Evolutionary conservation across 2,329 filamentous ascomycete genomes (phyloP).

Genomic region (Colletotrichum cordylinicola): DNA sequence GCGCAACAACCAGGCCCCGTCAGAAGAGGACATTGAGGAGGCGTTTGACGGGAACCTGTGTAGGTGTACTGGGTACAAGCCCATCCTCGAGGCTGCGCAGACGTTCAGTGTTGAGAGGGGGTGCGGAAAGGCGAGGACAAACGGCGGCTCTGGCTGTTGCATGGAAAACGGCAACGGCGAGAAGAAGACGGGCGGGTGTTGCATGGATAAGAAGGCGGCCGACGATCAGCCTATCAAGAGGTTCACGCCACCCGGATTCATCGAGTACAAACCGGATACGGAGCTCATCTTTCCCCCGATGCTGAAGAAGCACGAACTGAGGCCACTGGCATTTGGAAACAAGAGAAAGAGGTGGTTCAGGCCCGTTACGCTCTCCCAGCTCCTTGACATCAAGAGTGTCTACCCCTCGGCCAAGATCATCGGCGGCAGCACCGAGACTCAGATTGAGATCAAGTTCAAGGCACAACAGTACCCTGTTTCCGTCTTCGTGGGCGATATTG

Average conservation of each 20-base stretch:
- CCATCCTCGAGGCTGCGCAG: constrained; percentile 92
- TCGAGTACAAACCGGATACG: constrained; percentile 91
- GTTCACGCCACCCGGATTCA: constrained; percentile 89
- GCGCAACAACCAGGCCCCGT: constrained; percentile 80
- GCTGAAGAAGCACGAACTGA: constrained; percentile 82
- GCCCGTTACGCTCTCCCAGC: constrained; percentile 83
- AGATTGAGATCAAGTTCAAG: constrained; percentile 99
- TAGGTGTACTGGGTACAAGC: constrained; percentile 92
- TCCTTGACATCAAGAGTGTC: constrained; percentile 88
- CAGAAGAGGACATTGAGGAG: constrained; percentile 87
- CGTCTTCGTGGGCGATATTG: constrained; percentile 91
- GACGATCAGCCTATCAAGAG: constrained; percentile 63
- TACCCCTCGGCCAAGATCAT: constrained; percentile 92
- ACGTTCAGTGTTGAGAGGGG: constrained; percentile 72
- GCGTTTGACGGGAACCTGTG: constrained; percentile 97
- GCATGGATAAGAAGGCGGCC: constrained; percentile 64
- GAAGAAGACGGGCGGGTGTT: constrained; percentile 61
- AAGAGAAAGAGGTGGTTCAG: constrained; percentile 95
- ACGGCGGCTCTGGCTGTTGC: constrained; percentile 68
- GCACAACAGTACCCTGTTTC: constrained; percentile 88
- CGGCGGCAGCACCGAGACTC: constrained; percentile 93
- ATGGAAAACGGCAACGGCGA: constrained; percentile 65
- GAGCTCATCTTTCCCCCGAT: constrained; percentile 93
- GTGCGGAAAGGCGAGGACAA: constrained; percentile 55
- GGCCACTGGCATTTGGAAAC: constrained; percentile 87